Base-by-base conservation (phyloP, 805 yeast species). In the Yamadazyma sp. region DNA sequence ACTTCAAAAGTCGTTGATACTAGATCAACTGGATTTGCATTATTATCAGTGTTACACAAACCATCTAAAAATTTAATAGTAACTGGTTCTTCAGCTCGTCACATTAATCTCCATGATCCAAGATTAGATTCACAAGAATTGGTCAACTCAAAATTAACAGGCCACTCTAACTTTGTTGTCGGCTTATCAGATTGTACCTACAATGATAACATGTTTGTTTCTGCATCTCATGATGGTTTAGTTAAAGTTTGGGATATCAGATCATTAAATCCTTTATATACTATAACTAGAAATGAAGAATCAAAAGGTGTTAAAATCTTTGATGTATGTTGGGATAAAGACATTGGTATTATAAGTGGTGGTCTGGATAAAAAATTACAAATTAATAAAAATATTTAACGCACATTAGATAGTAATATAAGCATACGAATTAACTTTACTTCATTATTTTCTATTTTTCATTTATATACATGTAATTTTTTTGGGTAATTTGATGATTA, bases 1-100 rank as follows among this genome's bases (percentile, higher is more conserved):
- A 89, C 97, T 2, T 69, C 85, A 9, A 75, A 86, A 45, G 78
- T 87, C 50, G 83, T 93, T 19, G 96, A 88, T 55, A 85, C 97
- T 4, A 82, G 84, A 60, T 75, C 84, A 14, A 88, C 98, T 0
- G 84, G 89, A 10, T 89, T 76, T 59, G 82, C 98, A 8, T 70
- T 93, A 44, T 70, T 89, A 29, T 85, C 96, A 0, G 61, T 89
- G 19, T 69, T 80, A 20, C 80, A 80, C 47, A 67, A 93, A 42
- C 77, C 85, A 5, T 69, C 75, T 33, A 65, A 81, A 35, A 76
- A 85, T 43, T 66, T 93, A 36, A 62, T 93, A 20, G 95, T 89
- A 7, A 78, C 91, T 38, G 98, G 98, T n/a, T 87, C 97, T 1
- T 82, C 96, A 9, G 97, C 97, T n/a, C 82, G 98, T 61, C 98